Conservation (phyloP, 257 asterid species). For the Salvia splendens region DNA sequence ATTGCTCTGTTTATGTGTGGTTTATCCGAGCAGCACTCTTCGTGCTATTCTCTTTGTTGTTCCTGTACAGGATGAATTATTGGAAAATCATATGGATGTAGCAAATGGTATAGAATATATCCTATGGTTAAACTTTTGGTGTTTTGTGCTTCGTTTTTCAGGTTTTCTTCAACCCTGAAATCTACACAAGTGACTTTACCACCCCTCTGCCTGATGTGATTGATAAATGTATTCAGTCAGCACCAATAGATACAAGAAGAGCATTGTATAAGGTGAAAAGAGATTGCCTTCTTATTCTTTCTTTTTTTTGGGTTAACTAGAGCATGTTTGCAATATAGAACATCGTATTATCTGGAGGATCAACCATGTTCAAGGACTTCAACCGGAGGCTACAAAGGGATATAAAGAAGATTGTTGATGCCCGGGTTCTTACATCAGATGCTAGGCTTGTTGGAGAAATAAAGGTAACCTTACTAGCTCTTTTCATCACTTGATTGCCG, state of each 20-base stretch:
- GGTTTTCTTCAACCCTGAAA: slow-evolving; percentile 99
- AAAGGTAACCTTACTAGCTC: slow-evolving; percentile 45
- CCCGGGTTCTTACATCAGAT: slow-evolving; percentile 72
- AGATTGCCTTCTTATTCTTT: not conserved
- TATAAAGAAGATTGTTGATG: slow-evolving; percentile 87
- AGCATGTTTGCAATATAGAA: slow-evolving; percentile 28
- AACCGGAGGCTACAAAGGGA: slow-evolving; percentile 88
- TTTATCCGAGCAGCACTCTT: slow-evolving; percentile 19
- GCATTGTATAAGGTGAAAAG: slow-evolving; percentile 78
- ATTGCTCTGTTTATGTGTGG: slow-evolving; percentile 29
- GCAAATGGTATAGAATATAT: not conserved
- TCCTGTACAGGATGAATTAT: not conserved
- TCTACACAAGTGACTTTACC: slow-evolving; percentile 61
- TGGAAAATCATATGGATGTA: no score
- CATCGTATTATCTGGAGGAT: slow-evolving; percentile 81
- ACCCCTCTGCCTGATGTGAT: slow-evolving; percentile 80
- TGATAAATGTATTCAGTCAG: slow-evolving; percentile 93
- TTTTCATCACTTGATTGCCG: not conserved
- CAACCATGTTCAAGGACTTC: slow-evolving; percentile 98
- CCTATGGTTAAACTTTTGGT: not conserved
- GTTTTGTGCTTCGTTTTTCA: slow-evolving; percentile 39
- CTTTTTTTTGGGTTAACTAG: not conserved
- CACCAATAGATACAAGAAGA: slow-evolving; percentile 98
- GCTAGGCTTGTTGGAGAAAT: slow-evolving; percentile 65
- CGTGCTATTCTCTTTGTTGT: not conserved